These are phyloP conservation scores for Psilocybe cyanescens DNA, from an alignment of 768 basidiomycete species.

Conservation along the genomic window DNA sequence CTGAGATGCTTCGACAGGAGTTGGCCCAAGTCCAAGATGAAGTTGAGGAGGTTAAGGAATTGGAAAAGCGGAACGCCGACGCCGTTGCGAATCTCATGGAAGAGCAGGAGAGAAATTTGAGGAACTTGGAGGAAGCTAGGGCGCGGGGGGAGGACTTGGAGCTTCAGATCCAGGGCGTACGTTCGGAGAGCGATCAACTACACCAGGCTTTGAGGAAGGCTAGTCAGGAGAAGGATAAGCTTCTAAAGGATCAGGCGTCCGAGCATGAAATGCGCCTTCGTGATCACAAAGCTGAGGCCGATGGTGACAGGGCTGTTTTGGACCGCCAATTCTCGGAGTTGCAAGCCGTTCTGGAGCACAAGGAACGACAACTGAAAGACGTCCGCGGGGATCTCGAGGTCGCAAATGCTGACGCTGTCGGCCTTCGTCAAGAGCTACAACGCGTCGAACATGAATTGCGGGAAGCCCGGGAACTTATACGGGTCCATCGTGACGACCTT, in stretches of 20 bases:
- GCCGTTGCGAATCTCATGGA: slow-evolving; percentile 70
- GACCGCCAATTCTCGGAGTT: slow-evolving; percentile 86
- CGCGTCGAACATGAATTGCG: slow-evolving; percentile 71
- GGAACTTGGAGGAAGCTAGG: slow-evolving; percentile 76
- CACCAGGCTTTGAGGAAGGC: slow-evolving; percentile 70
- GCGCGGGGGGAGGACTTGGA: slow-evolving; percentile 76
- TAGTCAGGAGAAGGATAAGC: slow-evolving; percentile 76
- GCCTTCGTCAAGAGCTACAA: slow-evolving; percentile 75
- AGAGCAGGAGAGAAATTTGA: slow-evolving; percentile 75
- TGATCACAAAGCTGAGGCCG: slow-evolving; percentile 91
- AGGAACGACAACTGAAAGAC: slow-evolving; percentile 66
- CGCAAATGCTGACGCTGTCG: slow-evolving; percentile 66
- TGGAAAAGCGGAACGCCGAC: slow-evolving; percentile 65
- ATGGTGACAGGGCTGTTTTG: slow-evolving; percentile 90
- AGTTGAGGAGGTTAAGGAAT: slow-evolving; percentile 67
- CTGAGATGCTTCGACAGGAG: slow-evolving; percentile 65
- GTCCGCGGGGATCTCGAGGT: slow-evolving; percentile 63
- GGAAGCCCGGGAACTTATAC: slow-evolving; percentile 68
- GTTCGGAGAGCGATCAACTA: slow-evolving; percentile 74
- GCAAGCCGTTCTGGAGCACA: slow-evolving; percentile 61
- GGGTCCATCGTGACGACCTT: slow-evolving; percentile 74
- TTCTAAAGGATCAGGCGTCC: slow-evolving; percentile 72
- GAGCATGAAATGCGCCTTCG: slow-evolving; percentile 70
- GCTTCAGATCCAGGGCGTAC: slow-evolving; percentile 69
- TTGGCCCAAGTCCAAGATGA: slow-evolving; percentile 62